Conservation (phyloP, 352 stramenopile genomes). For the Halophytophthora batemanensis region DNA sequence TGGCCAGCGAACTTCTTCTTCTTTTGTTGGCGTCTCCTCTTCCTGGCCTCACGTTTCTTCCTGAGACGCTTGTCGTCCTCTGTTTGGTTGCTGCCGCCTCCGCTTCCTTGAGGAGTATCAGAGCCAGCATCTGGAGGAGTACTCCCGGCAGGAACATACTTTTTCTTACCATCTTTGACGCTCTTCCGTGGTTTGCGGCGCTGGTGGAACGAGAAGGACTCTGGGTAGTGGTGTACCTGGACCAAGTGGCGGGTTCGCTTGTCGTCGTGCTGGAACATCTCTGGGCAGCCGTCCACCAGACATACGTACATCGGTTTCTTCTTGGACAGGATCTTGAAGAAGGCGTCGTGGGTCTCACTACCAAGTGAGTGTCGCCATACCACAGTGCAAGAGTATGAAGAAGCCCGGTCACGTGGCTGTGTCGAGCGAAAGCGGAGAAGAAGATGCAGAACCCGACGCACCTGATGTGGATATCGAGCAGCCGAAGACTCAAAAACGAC, state of each 20-base stretch:
- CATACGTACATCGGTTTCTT: conserved; percentile 59
- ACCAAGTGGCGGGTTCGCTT: conserved; percentile 47
- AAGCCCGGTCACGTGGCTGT: background rate
- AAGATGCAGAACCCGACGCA: conserved; percentile 2
- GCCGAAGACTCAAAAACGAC: conserved; percentile 46
- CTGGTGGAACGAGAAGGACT: conserved; percentile 40
- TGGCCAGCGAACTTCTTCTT: conserved; percentile 23
- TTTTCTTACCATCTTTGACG: conserved; percentile 2
- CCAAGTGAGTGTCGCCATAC: background rate
- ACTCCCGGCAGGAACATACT: background rate
- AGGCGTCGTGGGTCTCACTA: conserved; percentile 63
- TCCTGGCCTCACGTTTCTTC: conserved; percentile 32
- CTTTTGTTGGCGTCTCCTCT: conserved; percentile 25
- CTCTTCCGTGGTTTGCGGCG: conserved; percentile 11
- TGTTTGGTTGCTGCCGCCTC: background rate
- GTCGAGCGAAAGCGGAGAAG: too few species aligned
- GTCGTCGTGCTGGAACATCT: conserved; percentile 46
- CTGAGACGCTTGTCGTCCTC: conserved; percentile 15
- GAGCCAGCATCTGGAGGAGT: too few species aligned
- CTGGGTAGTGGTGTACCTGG: conserved; percentile 39
- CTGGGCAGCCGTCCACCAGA: conserved; percentile 45
- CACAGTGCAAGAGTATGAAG: background rate
- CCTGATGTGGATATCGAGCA: conserved; percentile 56
- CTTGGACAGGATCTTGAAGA: conserved; percentile 59
- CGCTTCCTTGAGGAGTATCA: background rate